These are phyloP conservation scores for Gossypium stocksii DNA, from an alignment of 345 rosid genomes.

Conservation along the genomic window DNA sequence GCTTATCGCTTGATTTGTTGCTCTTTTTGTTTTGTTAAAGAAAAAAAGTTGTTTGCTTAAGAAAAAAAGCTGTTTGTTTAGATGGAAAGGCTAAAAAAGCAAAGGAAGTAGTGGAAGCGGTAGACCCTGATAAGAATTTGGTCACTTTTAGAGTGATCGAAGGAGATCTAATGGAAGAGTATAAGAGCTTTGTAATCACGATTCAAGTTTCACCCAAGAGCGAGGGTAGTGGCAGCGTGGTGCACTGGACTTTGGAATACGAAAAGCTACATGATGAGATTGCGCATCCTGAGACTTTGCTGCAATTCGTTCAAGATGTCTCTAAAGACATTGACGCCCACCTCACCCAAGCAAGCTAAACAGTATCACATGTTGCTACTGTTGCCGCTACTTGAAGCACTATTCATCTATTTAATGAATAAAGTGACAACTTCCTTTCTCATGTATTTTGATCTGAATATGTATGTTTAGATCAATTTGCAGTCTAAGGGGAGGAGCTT, in stretches of 20 bases:
- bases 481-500: not conserved
- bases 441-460: not conserved
- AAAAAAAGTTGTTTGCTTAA: not conserved
- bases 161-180: constrained; percentile 35
- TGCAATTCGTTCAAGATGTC: not conserved
- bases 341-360: not conserved
- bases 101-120: constrained; percentile 24
- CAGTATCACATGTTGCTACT: not conserved
- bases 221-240: constrained; percentile 13
- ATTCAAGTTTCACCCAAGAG: constrained; percentile 27
- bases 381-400: not conserved
- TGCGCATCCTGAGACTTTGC: constrained; percentile 14
- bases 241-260: constrained; percentile 28
- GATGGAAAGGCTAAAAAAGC: constrained; percentile 23
- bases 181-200: constrained; percentile 12
- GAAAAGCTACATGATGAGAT: constrained; percentile 20
- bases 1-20: not conserved
- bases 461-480: not conserved
- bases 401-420: not conserved
- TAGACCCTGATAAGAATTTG: constrained; percentile 27
- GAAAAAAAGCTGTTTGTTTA: not conserved
- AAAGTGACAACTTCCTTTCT: not conserved
- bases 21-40: not conserved
- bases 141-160: constrained; percentile 27
- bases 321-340: constrained; percentile 23